A percentile compares a stretch with the other conserved stretches of the same genome.
These are phyloP conservation scores for Glycine soja DNA, from an alignment of 306 rosid genomes.

Conservation along the genomic window DNA sequence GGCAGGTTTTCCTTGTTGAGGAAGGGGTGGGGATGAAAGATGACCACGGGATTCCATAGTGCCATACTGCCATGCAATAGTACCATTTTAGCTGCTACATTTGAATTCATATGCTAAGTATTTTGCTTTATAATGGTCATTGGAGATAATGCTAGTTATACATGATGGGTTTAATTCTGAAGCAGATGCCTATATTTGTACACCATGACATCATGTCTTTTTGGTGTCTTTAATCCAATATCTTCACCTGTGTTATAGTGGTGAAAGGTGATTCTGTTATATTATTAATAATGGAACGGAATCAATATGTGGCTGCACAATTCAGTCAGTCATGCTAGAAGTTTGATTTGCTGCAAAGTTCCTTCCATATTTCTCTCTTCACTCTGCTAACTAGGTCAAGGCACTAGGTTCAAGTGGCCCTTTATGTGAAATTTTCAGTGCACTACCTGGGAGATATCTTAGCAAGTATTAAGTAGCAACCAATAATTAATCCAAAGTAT, in stretches of 20 bases:
- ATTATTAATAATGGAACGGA: not conserved
- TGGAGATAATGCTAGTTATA: not conserved
- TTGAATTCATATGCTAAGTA: slow-evolving; percentile 8
- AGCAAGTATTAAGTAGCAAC: not conserved
- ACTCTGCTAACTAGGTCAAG: slow-evolving; percentile 16
- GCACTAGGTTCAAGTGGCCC: slow-evolving; percentile 17
- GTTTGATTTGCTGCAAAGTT: slow-evolving; percentile 30
- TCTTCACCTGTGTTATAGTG: slow-evolving; percentile 23
- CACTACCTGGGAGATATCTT: slow-evolving; percentile 25
- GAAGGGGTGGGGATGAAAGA: not conserved
- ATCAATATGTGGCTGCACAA: slow-evolving; percentile 32
- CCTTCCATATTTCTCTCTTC: slow-evolving; percentile 22
- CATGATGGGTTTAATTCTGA: slow-evolving; percentile 21
- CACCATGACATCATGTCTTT: slow-evolving; percentile 20
- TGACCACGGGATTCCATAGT: not conserved
- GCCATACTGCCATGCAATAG: slow-evolving; percentile 16
- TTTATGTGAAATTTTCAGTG: slow-evolving; percentile 23
- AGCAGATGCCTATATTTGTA: slow-evolving; percentile 18
- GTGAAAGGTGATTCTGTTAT: slow-evolving; percentile 26
- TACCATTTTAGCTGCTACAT: slow-evolving; percentile 18
- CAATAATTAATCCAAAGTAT: not conserved
- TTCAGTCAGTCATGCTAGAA: slow-evolving; percentile 23
- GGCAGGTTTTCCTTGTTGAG: slow-evolving; percentile 8
- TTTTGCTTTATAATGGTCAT: not conserved
- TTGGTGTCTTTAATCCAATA: slow-evolving; percentile 28